A percentile compares a stretch with the other conserved stretches of the same genome.
Evolutionary conservation across 1,284 basidiomycete genomes (phyloP).

Genomic region (Gymnopus androsaceus): DNA sequence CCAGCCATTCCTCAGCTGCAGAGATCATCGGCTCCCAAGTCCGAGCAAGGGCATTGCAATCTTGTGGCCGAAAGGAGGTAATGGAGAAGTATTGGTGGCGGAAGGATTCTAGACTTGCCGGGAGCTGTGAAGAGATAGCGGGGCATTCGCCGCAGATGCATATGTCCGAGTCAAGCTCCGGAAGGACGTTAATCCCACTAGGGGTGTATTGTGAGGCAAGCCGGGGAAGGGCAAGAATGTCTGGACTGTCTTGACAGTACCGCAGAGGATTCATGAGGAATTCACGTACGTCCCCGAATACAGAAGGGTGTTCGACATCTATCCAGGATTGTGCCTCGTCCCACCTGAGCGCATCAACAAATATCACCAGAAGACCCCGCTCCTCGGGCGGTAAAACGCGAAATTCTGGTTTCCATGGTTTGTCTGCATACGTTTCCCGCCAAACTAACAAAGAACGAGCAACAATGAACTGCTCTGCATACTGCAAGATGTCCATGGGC

Average conservation of each 20-base stretch:
- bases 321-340: not conserved
- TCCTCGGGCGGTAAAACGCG: conserved; percentile 1
- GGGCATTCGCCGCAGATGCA: conserved; percentile 10
- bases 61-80: not conserved
- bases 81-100: conserved; percentile 6
- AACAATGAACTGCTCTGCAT: conserved; percentile 13
- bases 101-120: conserved; percentile 1
- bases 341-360: conserved; percentile 3
- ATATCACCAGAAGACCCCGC: conserved; percentile 7
- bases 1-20: conserved; percentile 12
- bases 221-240: conserved; percentile 8
- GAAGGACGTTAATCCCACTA: not conserved
- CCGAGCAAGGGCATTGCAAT: conserved; percentile 1
- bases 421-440: not conserved
- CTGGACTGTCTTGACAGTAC: not conserved
- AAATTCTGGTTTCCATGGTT: not conserved
- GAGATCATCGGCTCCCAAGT: conserved; percentile 7
- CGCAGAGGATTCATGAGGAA: not conserved
- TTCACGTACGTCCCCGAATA: not conserved
- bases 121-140: conserved; percentile 3
- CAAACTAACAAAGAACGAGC: conserved; percentile 9
- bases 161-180: not conserved
- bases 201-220: not conserved
- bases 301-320: not conserved
- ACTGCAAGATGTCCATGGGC: not conserved